These are phyloP conservation scores for Saussurea involucrata DNA, from an alignment of 129 eudicot species.

Conservation along the genomic window DNA sequence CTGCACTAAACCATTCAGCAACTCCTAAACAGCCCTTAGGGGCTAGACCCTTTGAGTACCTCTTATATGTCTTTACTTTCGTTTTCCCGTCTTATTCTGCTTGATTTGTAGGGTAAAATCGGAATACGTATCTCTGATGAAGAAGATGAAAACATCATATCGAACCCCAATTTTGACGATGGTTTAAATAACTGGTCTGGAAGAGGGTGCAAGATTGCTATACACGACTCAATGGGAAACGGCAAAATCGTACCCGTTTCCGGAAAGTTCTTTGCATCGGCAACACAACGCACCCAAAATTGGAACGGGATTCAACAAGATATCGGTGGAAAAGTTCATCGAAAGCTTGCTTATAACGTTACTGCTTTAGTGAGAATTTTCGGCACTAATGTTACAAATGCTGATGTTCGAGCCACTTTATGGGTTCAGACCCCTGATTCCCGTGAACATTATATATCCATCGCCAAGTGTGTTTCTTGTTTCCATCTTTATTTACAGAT, in stretches of 20 bases:
- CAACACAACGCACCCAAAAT: conserved; percentile 69
- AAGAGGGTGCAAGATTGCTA: conserved; percentile 71
- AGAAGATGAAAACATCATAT: conserved; percentile 48
- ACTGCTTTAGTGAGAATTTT: conserved; percentile 54
- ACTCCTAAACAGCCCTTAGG: too few species aligned
- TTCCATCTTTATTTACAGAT: not conserved
- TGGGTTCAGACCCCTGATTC: conserved; percentile 69
- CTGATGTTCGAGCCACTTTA: conserved; percentile 62
- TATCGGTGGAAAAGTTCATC: conserved; percentile 57
- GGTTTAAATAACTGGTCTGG: conserved; percentile 81
- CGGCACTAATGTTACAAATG: conserved; percentile 51
- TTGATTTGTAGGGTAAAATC: conserved; percentile 31
- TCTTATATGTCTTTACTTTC: not conserved
- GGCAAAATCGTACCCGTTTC: conserved; percentile 60
- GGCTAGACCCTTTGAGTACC: not conserved
- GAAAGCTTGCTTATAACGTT: conserved; percentile 70
- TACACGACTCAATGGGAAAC: conserved; percentile 53
- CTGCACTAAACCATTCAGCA: too few species aligned
- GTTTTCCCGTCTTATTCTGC: not conserved
- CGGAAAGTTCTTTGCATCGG: conserved; percentile 72
- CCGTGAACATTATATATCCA: conserved; percentile 74
- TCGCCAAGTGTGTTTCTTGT: conserved; percentile 53
- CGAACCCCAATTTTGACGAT: conserved; percentile 64
- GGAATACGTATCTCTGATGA: conserved; percentile 17
- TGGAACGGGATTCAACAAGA: conserved; percentile 99